Conservation (phyloP, 495 filamentous ascomycete genomes). For the Penicillium malachiteum region DNA sequence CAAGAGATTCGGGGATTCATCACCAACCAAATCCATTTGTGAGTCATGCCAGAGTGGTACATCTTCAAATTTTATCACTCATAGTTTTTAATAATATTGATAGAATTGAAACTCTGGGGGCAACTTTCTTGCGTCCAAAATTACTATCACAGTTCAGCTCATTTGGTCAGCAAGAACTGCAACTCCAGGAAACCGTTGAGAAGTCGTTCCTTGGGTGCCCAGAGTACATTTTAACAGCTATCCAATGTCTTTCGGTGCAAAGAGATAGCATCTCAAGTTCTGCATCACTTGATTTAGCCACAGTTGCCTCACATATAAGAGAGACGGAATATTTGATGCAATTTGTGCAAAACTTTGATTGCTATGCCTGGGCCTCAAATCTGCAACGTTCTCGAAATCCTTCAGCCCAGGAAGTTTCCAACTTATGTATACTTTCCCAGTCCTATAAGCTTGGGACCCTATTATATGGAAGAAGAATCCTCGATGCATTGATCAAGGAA, state of each 20-base stretch:
- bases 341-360: slow-evolving; percentile 31
- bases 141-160: slow-evolving; percentile 29
- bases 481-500: slow-evolving; percentile 23
- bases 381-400: slow-evolving; percentile 32
- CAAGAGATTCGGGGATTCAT: slow-evolving; percentile 30
- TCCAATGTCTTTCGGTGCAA: slow-evolving; percentile 33
- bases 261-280: slow-evolving; percentile 30
- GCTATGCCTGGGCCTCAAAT: slow-evolving; percentile 30
- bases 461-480: slow-evolving; percentile 35
- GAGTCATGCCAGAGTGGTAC: not conserved
- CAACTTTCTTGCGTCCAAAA: slow-evolving; percentile 43
- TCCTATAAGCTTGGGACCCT: slow-evolving; percentile 32
- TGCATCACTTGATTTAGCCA: not conserved
- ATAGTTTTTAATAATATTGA: not conserved
- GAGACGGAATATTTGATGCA: slow-evolving; percentile 21
- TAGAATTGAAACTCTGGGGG: slow-evolving; percentile 44
- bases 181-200: slow-evolving; percentile 30
- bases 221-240: slow-evolving; percentile 33
- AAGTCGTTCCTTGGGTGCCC: slow-evolving; percentile 44
- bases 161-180: slow-evolving; percentile 11
- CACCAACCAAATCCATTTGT: slow-evolving; percentile 29
- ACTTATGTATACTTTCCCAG: slow-evolving; percentile 24
- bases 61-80: not conserved
- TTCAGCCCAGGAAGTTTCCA: slow-evolving; percentile 20
- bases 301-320: slow-evolving; percentile 8